Evolutionary conservation across 2,329 filamentous ascomycete genomes (phyloP), one percentile per base, ranked within the genome.

Genomic region (Coleophoma eucalyptorum): DNA sequence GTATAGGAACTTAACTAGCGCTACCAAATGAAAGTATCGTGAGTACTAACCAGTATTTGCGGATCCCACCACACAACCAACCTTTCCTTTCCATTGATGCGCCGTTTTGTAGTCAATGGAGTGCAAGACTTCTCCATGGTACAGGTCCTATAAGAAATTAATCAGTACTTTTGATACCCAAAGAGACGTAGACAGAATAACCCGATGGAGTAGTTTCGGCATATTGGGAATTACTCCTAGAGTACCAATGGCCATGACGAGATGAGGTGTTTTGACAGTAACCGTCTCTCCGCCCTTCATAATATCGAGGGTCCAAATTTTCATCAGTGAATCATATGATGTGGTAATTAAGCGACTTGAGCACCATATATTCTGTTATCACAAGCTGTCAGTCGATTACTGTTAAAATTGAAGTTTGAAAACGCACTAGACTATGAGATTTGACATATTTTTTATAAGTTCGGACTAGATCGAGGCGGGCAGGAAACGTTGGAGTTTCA

Each of bases 41-140:
- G 33, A n/a, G n/a, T 35, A 15, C 8, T 84, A 1, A 55, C 51
- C 54, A 13, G 55, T 58, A 18, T 58, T 58, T 5, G 55, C 76
- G n/a, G 80, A 81, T 2, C 85, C 86, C 0, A 89, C 72, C 0
- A 89, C 79, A 1, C 87, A 67, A 0, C 81, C 84, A 54, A 79
- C 83, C 61, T 81, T 84, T 1, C 77, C 77, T 13, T 70, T 63
- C 60, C 55, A 58, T 21, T 38, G 5, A 3, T 18, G 16, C 2
- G 55, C 35, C 12, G 48, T 18, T 32, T 33, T 52, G 32, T 55
- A 58, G 15, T 54, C 43, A 38, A 42, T 50, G 26, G 56, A 58
- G 43, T 58, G 55, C 10, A 57, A 40, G 13, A 48, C 38, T 12
- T 21, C 40, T 2, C 55, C 56, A 42, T 49, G 3, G 19, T 52